Conservation (phyloP, 805 yeast genomes). For the Kurtzmaniella fragi region DNA sequence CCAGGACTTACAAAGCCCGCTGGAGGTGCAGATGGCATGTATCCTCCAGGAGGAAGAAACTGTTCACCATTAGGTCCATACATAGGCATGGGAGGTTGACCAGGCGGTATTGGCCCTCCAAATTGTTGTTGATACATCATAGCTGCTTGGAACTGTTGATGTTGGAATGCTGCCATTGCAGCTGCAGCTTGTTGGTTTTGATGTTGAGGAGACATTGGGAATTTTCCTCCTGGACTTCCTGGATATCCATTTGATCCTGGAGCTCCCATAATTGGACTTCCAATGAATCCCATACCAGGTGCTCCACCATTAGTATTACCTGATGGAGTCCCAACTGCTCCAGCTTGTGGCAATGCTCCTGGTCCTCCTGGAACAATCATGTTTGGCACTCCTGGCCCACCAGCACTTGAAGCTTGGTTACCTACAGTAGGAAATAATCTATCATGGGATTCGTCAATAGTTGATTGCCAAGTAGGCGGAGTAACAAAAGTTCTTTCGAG, state of each 20-base stretch:
- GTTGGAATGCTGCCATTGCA: conserved; percentile 29
- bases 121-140: conserved; percentile 31
- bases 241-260: conserved; percentile 12
- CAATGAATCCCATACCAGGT: conserved; percentile 21
- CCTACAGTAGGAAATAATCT: conserved; percentile 43
- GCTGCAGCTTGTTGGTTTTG: conserved; percentile 19
- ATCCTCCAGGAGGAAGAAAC: conserved; percentile 31
- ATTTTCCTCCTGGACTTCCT: conserved; percentile 8
- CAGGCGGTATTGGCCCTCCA: conserved; percentile 26
- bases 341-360: no score
- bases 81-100: conserved; percentile 30
- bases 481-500: conserved; percentile 66
- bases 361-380: no score
- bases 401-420: conserved; percentile 5
- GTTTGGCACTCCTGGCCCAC: conserved; percentile 9
- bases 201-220: conserved; percentile 26
- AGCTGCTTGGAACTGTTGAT: conserved; percentile 33
- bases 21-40: conserved; percentile 23
- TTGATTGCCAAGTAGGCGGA: conserved; percentile 72
- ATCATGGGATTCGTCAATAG: conserved; percentile 53
- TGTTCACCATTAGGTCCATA: conserved; percentile 24
- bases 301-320: no score
- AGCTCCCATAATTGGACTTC: conserved; percentile 25
- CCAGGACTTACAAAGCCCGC: conserved; percentile 20
- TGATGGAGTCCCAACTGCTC: no score